These are phyloP conservation scores for Coprinellus aureogranulatus DNA, from an alignment of 768 basidiomycete genomes.

Conservation along the genomic window DNA sequence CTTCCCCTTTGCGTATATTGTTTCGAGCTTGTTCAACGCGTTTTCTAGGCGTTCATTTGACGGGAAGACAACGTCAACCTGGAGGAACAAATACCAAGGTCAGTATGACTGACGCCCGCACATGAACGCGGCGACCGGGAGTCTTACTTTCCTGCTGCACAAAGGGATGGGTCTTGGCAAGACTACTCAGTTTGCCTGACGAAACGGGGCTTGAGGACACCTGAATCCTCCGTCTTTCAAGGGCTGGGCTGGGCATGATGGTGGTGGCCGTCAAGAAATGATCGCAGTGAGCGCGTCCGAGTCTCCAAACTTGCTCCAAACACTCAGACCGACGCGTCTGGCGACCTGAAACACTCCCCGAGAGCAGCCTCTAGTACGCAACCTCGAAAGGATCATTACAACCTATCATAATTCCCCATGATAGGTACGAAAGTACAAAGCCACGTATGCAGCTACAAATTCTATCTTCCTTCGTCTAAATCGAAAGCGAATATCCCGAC, in stretches of 20 bases:
- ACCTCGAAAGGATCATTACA: not conserved
- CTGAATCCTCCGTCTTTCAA: constrained; percentile 14
- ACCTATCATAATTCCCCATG: not conserved
- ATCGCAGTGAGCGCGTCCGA: too few species aligned
- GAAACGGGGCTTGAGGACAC: constrained; percentile 12
- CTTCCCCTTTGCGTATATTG: constrained; percentile 44
- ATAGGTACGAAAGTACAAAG: constrained; percentile 12
- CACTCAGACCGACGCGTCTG: too few species aligned
- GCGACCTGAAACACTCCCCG: too few species aligned
- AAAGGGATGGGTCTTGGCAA: constrained; percentile 38
- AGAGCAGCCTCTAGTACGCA: too few species aligned
- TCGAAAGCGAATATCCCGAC: constrained; percentile 2
- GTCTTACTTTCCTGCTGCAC: constrained; percentile 39
- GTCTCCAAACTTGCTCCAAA: too few species aligned
- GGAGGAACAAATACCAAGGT: too few species aligned
- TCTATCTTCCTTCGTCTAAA: constrained; percentile 9
- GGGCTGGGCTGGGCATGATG: not conserved
- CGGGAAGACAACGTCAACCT: constrained; percentile 68
- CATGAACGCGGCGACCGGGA: not conserved
- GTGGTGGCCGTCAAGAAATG: not conserved
- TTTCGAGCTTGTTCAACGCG: constrained; percentile 39
- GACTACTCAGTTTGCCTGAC: constrained; percentile 15
- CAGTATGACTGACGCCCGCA: too few species aligned
- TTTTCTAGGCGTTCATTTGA: constrained; percentile 37
- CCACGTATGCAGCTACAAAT: constrained; percentile 7